Evolutionary conservation across 257 asterid genomes (phyloP), one percentile per base, ranked within the genome.

Genomic region (Lavandula angustifolia): DNA sequence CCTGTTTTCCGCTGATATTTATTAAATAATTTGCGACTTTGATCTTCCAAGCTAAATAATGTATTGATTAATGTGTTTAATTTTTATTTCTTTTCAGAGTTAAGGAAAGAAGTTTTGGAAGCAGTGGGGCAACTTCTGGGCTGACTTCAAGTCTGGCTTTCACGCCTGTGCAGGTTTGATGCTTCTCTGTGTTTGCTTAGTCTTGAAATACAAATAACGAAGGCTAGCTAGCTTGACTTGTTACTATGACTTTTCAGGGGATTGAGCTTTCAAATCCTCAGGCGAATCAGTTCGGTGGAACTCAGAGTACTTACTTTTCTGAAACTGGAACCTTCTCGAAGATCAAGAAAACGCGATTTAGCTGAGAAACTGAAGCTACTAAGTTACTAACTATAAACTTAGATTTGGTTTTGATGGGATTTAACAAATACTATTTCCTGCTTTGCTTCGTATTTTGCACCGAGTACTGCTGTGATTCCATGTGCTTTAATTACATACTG

Each of bases 201-300:
- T 33, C 22, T 17, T 42, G 22, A 29, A 50, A 27, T 17, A 12
- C 5, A 2, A 6, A 33, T 22, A 37, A 5, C 1, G 10, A n/a
- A n/a, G n/a, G n/a, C n/a, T n/a, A n/a, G n/a, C 10, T 1, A 1
- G 3, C 7, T 37, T 9, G 6, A 7, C 7, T 5, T 37, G 37
- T 12, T 54, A 1, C 0, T n/a, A 27, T 46, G 43, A 22, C 58
- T 78, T 48, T 40, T 17, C 94, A 89, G 99, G 99, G 97, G 1
- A 89, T 89, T 14, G 97, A 92, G 86, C 95, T 92, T 35, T 85
- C 96, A 31, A 92, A 92, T 68, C 99, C 99, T 67, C 96, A 85
- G 70, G 97, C 96, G 9, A 84, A 81, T 73, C 97, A 81, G 73
- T 80, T 89, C 17, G 97, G 96, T 27, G 76, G 95, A 72, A 87